Evolutionary conservation across 371 early-diverging fungal genomes (phyloP).

Genomic region (Rhizomucor miehei): DNA sequence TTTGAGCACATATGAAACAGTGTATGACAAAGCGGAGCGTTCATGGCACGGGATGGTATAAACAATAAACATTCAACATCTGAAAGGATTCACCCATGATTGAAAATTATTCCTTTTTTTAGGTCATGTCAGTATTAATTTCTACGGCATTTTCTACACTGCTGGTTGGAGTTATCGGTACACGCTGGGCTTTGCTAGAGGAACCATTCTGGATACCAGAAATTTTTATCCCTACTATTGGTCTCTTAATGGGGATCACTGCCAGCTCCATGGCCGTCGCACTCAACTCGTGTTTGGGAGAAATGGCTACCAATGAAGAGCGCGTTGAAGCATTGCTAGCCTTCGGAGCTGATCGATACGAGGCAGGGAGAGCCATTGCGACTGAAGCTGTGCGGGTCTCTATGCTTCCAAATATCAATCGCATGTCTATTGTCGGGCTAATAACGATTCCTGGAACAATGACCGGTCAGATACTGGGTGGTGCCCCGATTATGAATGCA

Average conservation of each 20-base stretch:
- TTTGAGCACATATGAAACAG: constrained; percentile 51
- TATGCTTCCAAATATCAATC: constrained; percentile 78
- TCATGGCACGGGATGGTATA: constrained; percentile 53
- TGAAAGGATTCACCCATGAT: no score
- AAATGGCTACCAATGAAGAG: constrained; percentile 53
- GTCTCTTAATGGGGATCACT: constrained; percentile 81
- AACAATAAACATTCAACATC: no score
- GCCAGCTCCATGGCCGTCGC: constrained; percentile 81
- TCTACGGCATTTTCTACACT: constrained; percentile 44
- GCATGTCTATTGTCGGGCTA: constrained; percentile 81
- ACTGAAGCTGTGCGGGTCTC: constrained; percentile 72
- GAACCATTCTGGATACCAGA: constrained; percentile 69
- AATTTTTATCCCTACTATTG: constrained; percentile 79
- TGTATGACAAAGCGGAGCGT: constrained; percentile 50
- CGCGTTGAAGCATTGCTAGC: constrained; percentile 70
- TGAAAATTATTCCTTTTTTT: no score
- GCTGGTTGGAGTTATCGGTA: constrained; percentile 54
- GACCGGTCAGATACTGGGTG: constrained; percentile 88
- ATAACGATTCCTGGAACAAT: constrained; percentile 83
- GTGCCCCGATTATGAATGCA: constrained; percentile 73
- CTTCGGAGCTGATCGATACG: constrained; percentile 82
- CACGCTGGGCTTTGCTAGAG: constrained; percentile 67
- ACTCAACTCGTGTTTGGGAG: constrained; percentile 49
- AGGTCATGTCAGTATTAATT: constrained; percentile 44
- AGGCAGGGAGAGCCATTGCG: constrained; percentile 69